Conservation (phyloP, 2,329 filamentous ascomycete genomes). For the Ceratocystis destructans region DNA sequence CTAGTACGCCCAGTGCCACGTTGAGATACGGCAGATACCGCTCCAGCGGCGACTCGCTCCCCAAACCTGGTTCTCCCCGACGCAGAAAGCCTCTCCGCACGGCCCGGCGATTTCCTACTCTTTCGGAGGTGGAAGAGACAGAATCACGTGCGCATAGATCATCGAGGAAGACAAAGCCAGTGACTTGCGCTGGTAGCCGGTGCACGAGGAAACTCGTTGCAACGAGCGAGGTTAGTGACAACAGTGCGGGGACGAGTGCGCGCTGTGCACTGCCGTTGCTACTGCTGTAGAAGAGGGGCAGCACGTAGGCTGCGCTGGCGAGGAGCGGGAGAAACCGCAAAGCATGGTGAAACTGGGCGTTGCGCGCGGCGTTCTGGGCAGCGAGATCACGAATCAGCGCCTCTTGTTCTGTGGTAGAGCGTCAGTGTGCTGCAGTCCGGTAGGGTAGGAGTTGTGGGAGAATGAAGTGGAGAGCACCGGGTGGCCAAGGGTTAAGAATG, state of each 20-base stretch:
- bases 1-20: conserved; percentile 38
- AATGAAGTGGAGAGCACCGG: background rate
- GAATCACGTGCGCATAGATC: conserved; percentile 24
- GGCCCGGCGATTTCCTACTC: background rate
- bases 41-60: conserved; percentile 35
- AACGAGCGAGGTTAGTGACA: conserved; percentile 49
- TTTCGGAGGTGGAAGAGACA: no score
- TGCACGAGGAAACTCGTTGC: conserved; percentile 49
- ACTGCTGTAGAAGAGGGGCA: conserved; percentile 29
- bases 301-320: conserved; percentile 41
- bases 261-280: background rate
- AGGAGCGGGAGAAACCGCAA: conserved; percentile 49
- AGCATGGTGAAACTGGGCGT: conserved; percentile 42
- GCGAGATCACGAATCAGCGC: conserved; percentile 43
- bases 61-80: conserved; percentile 12
- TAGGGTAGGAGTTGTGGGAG: background rate
- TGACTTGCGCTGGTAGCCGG: conserved; percentile 39
- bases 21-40: conserved; percentile 49
- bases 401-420: conserved; percentile 44
- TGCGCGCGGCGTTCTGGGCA: conserved; percentile 41
- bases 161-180: conserved; percentile 40
- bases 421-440: background rate
- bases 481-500: background rate
- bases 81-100: conserved; percentile 9
- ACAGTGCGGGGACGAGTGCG: conserved; percentile 29